Evolutionary conservation across 169 alveolate species (phyloP).

Genomic region (Plasmodium gaboni): DNA sequence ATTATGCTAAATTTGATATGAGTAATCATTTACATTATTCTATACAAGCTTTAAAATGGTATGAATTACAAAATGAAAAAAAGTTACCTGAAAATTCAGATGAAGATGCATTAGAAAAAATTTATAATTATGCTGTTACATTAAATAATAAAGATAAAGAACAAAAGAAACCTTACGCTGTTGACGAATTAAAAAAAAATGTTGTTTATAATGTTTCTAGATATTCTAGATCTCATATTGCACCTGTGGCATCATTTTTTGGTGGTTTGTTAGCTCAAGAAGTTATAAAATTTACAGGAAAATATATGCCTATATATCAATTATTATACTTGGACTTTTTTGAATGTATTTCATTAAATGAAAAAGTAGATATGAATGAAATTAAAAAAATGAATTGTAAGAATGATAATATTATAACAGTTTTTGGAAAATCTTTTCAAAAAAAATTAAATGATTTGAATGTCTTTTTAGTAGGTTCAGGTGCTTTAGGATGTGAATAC

Average conservation of each 20-base stretch:
- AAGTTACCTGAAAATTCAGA: conserved; percentile 15
- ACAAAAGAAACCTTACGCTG: conserved; percentile 78
- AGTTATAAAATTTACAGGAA: conserved; percentile 98
- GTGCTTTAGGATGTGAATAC: conserved; percentile 99
- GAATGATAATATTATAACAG: conserved; percentile 79
- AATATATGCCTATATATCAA: conserved; percentile 97
- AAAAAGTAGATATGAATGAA: conserved; percentile 78
- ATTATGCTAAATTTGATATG: conserved; percentile 43
- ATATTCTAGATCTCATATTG: conserved; percentile 88
- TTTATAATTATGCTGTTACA: conserved; percentile 71
- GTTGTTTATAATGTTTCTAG: conserved; percentile 87
- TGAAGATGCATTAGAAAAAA: conserved; percentile 52
- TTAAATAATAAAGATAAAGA: conserved; percentile 76
- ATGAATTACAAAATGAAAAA: conserved; percentile 15
- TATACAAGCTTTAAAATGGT: conserved; percentile 48
- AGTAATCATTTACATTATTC: conserved; percentile 42
- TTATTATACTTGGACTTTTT: conserved; percentile 96
- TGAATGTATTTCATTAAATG: conserved; percentile 83
- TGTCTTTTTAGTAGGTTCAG: conserved; percentile 95
- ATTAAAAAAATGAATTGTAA: conserved; percentile 74
- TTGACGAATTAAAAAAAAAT: conserved; percentile 90
- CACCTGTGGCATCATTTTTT: conserved; percentile 97
- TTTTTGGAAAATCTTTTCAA: conserved; percentile 80
- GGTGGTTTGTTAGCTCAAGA: conserved; percentile 98
- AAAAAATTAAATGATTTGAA: conserved; percentile 77